Evolutionary conservation across 2,329 filamentous ascomycete genomes (phyloP).

Genomic region (Magnaporthiopsis incrustans): DNA sequence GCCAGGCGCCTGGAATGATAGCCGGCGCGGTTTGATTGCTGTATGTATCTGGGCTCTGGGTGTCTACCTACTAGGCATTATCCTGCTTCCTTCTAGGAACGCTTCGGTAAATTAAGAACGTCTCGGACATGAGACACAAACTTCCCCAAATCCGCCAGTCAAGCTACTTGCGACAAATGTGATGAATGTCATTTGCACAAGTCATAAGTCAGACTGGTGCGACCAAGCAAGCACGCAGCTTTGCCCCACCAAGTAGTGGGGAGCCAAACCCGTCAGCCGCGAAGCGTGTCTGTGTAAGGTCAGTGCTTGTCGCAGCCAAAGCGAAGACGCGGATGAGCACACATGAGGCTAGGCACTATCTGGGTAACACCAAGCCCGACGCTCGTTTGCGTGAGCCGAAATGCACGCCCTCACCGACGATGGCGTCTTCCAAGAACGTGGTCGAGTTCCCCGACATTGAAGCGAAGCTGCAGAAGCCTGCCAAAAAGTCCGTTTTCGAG

Average conservation of each 20-base stretch:
- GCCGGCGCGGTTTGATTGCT: not conserved
- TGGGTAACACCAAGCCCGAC: not conserved
- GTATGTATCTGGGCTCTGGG: not conserved
- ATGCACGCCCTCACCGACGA: conserved; percentile 16
- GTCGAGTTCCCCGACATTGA: conserved; percentile 62
- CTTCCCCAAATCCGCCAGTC: not conserved
- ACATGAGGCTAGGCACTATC: not conserved
- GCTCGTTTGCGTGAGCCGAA: not conserved
- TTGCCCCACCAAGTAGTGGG: not conserved
- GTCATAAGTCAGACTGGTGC: not conserved
- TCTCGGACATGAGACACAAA: not conserved
- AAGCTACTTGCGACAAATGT: too few species aligned
- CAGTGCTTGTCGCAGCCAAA: not conserved
- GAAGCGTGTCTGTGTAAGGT: not conserved
- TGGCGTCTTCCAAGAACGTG: conserved; percentile 41
- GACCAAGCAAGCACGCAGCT: not conserved
- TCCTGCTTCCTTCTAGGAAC: not conserved
- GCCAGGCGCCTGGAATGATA: not conserved
- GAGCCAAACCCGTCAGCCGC: not conserved
- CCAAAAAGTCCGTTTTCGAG: conserved; percentile 83
- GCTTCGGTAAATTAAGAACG: not conserved
- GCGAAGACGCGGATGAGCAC: not conserved
- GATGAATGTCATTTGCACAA: not conserved
- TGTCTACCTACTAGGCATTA: not conserved
- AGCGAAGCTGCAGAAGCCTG: conserved; percentile 69